These are phyloP conservation scores for Leccinum subfulvum DNA, from an alignment of 1,284 basidiomycete species.

Conservation along the genomic window DNA sequence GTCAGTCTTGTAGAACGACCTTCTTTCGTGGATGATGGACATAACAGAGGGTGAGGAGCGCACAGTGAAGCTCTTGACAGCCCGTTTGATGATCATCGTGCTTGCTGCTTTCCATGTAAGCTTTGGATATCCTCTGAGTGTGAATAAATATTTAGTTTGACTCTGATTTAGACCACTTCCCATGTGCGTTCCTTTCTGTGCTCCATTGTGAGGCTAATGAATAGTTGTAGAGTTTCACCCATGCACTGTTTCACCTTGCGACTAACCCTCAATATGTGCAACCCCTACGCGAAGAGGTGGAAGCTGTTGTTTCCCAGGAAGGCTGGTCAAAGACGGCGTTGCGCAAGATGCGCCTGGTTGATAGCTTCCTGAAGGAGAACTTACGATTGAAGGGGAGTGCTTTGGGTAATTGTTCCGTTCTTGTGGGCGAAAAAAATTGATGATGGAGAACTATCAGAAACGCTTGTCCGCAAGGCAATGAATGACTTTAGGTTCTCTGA, in stretches of 20 bases:
- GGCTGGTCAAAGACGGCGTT: constrained; percentile 47
- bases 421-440: neutral
- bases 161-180: constrained; percentile 13
- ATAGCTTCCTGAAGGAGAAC: constrained; percentile 48
- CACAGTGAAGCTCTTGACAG: constrained; percentile 30
- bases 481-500: constrained; percentile 43
- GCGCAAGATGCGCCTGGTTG: constrained; percentile 42
- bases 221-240: constrained; percentile 29
- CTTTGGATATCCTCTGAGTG: too few relatives aligned
- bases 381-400: constrained; percentile 35
- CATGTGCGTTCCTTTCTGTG: constrained; percentile 11
- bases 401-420: constrained; percentile 23
- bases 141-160: neutral
- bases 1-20: constrained; percentile 34
- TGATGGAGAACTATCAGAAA: constrained; percentile 25
- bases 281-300: constrained; percentile 36
- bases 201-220: neutral
- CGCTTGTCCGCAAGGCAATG: constrained; percentile 34
- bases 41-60: constrained; percentile 34
- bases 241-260: constrained; percentile 38
- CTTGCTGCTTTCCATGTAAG: constrained; percentile 40
- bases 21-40: constrained; percentile 48
- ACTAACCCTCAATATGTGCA: constrained; percentile 37
- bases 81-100: constrained; percentile 36
- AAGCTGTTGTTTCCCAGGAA: constrained; percentile 34